Conservation (phyloP, 306 rosid genomes). For the Carpinus fangiana region DNA sequence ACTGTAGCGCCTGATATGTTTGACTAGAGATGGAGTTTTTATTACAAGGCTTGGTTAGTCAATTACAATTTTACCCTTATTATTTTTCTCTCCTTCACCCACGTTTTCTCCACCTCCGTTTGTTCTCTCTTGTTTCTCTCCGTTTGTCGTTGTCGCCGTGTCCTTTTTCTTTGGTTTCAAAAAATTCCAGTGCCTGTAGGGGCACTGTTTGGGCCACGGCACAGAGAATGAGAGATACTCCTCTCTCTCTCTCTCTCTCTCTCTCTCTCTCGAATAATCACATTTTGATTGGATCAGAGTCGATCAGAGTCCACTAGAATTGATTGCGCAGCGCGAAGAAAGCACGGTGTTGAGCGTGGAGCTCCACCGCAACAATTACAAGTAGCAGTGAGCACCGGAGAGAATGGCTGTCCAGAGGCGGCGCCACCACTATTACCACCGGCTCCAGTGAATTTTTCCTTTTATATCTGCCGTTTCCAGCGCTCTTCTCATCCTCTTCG, state of each 20-base stretch:
- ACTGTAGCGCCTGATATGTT: too few relatives aligned
- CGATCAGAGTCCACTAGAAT: too few relatives aligned
- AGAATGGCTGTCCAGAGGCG: conserved; percentile 80
- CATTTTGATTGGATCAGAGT: not conserved
- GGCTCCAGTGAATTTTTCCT: conserved; percentile 61
- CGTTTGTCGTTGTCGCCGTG: conserved; percentile 30
- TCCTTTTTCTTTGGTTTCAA: not conserved
- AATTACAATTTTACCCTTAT: too few relatives aligned
- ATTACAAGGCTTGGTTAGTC: too few relatives aligned
- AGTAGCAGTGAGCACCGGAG: conserved; percentile 16
- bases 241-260: too few relatives aligned
- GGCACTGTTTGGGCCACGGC: conserved; percentile 25
- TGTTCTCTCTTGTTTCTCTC: too few relatives aligned
- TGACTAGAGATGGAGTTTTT: too few relatives aligned
- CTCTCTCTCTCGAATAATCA: not conserved
- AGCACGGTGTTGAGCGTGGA: not conserved
- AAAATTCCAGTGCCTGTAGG: not conserved
- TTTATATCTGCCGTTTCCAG: conserved; percentile 62
- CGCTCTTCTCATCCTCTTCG: conserved; percentile 66
- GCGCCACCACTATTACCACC: conserved; percentile 68
- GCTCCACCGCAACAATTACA: not conserved
- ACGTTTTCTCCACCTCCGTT: too few relatives aligned
- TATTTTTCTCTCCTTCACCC: too few relatives aligned
- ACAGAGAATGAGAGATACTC: conserved; percentile 14
- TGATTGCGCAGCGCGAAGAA: not conserved